Percentiles rank a stretch among this genome's conserved stretches.
Evolutionary conservation across 768 basidiomycete genomes (phyloP).

Genomic region (Tricholoma saponaceum): DNA sequence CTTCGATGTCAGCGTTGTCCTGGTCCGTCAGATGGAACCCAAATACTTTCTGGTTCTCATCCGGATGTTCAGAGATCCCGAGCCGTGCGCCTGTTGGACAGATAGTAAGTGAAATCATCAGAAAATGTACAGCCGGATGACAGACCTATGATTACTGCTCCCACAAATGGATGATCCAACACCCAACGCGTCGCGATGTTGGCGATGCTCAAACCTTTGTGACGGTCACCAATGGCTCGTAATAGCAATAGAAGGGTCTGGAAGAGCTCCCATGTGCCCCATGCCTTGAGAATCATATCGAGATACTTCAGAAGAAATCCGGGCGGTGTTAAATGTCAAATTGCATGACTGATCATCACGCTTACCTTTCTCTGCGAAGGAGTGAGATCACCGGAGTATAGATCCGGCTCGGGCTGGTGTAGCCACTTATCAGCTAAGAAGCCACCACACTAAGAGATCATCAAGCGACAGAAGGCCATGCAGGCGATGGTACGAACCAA

Average conservation of each 20-base stretch:
- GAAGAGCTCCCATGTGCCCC: constrained; percentile 78
- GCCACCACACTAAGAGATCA: constrained; percentile 64
- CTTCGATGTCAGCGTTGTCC: constrained; percentile 62
- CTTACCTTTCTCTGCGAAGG: constrained; percentile 80
- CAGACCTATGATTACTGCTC: constrained; percentile 75
- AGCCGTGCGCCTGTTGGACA: constrained; percentile 55
- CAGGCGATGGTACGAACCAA: constrained; percentile 44
- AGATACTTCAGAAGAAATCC: constrained; percentile 55
- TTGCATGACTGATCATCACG: constrained; percentile 5
- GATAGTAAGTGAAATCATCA: neutral
- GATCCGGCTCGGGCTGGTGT: constrained; percentile 61
- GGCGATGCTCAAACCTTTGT: constrained; percentile 63
- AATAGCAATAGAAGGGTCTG: constrained; percentile 59
- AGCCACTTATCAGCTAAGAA: constrained; percentile 80
- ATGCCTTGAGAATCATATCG: constrained; percentile 75
- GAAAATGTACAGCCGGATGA: neutral
- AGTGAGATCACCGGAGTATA: constrained; percentile 62
- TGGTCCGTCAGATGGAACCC: constrained; percentile 49
- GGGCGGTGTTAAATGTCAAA: neutral
- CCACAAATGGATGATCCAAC: constrained; percentile 71
- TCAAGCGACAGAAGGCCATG: constrained; percentile 2
- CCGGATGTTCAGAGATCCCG: constrained; percentile 69
- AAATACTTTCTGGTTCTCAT: constrained; percentile 65
- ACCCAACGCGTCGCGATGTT: constrained; percentile 84
- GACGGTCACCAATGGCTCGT: constrained; percentile 60